Conservation (phyloP, 2,329 filamentous ascomycete genomes). For the Talaromyces islandicus region DNA sequence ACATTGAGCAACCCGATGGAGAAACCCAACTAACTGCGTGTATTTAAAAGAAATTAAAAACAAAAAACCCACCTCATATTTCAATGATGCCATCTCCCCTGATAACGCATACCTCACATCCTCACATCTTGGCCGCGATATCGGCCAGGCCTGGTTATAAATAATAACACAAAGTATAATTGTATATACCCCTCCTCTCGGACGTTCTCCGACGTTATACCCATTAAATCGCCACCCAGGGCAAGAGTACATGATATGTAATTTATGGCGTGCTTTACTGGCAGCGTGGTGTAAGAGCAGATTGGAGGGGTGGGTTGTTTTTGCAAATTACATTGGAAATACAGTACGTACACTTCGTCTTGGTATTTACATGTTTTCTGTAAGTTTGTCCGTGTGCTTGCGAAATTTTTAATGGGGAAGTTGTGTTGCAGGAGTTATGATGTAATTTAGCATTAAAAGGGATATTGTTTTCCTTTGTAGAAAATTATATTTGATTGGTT, state of each 20-base stretch:
- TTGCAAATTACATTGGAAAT: not conserved
- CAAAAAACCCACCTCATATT: not conserved
- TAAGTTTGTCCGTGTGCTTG: not conserved
- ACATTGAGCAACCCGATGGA: not conserved
- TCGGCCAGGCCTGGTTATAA: not conserved
- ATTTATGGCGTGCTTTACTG: not conserved
- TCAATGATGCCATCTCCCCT: not conserved
- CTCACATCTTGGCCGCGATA: not conserved
- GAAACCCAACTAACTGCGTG: not conserved
- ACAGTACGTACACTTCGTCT: too few relatives aligned
- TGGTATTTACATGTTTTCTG: not conserved
- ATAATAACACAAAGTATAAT: not conserved
- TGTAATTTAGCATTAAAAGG: not conserved
- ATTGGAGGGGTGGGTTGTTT: not conserved
- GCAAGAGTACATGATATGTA: not conserved
- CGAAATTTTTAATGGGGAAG: not conserved
- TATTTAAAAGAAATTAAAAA: not conserved
- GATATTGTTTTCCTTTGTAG: not conserved
- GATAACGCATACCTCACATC: not conserved
- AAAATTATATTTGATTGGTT: not conserved
- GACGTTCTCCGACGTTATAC: not conserved
- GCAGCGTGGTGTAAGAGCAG: not conserved
- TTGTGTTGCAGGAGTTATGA: not conserved
- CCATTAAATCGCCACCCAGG: not conserved
- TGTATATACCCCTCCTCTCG: not conserved